phyloP scores from a whole-genome alignment of 2,329 filamentous ascomycete genomes.

The Chaetothyriales sp. region DNA sequence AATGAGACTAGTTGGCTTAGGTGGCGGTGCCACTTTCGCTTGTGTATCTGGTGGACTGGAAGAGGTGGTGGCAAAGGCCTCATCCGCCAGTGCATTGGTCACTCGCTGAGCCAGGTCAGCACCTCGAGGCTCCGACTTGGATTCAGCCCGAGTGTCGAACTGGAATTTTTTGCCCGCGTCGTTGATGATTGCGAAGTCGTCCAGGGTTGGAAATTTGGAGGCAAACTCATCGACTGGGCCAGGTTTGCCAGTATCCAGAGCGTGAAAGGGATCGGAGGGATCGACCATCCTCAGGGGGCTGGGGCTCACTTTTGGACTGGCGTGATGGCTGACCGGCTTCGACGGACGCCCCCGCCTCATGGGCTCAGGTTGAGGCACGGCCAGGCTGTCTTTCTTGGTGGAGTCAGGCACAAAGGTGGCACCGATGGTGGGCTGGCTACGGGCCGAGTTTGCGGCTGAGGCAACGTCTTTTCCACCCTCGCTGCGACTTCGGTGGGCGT shows the following conservation, averaged over 20 bases:
- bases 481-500: slow-evolving; percentile 47
- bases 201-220: slow-evolving; percentile 70
- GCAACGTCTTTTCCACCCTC: slow-evolving; percentile 48
- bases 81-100: slow-evolving; percentile 64
- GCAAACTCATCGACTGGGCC: slow-evolving; percentile 60
- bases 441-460: slow-evolving; percentile 41
- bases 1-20: slow-evolving; percentile 13
- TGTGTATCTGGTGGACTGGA: slow-evolving; percentile 21
- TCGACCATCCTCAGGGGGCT: slow-evolving; percentile 55
- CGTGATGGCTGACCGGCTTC: slow-evolving; percentile 32
- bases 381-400: slow-evolving; percentile 24
- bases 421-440: slow-evolving; percentile 52
- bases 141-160: slow-evolving; percentile 48
- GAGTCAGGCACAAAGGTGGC: slow-evolving; percentile 65
- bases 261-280: slow-evolving; percentile 64
- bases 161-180: slow-evolving; percentile 73
- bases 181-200: slow-evolving; percentile 82
- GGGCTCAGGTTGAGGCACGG: slow-evolving; percentile 74
- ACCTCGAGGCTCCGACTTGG: slow-evolving; percentile 31
- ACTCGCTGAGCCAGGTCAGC: slow-evolving; percentile 50
- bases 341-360: slow-evolving; percentile 78
- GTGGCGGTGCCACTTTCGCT: slow-evolving; percentile 13
- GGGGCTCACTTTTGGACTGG: slow-evolving; percentile 42
- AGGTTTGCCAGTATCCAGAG: slow-evolving; percentile 55
- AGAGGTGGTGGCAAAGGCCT: slow-evolving; percentile 52